A percentile compares a stretch with the other conserved stretches of the same genome.
These are phyloP conservation scores for Phytophthora pistaciae DNA, from an alignment of 352 stramenopile genomes.

Conservation along the genomic window DNA sequence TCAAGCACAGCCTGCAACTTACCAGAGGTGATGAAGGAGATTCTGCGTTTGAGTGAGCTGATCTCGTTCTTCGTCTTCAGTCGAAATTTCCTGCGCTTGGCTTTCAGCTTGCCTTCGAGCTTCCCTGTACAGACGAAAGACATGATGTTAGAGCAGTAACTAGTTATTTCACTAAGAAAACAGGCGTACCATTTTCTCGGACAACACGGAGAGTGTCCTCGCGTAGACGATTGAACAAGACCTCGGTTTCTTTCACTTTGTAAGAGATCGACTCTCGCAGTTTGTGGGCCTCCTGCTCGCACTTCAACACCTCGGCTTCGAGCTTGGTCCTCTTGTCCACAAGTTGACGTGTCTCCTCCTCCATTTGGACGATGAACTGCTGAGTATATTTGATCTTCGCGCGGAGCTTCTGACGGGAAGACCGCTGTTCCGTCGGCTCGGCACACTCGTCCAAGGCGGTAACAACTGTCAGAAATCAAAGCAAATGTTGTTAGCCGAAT, in stretches of 20 bases:
- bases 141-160: not conserved
- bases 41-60: conserved; percentile 46
- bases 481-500: not conserved
- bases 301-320: conserved; percentile 33
- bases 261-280: conserved; percentile 37
- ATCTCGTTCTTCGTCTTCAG: conserved; percentile 60
- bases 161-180: not conserved
- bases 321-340: conserved; percentile 35
- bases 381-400: conserved; percentile 55
- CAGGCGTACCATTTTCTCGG: conserved; percentile 47
- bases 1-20: conserved; percentile 1
- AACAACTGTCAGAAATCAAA: conserved; percentile 22
- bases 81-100: conserved; percentile 54
- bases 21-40: conserved; percentile 50
- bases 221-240: conserved; percentile 39
- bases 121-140: conserved; percentile 28
- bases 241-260: conserved; percentile 49
- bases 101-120: conserved; percentile 48
- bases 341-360: conserved; percentile 41
- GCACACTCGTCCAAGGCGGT: conserved; percentile 25
- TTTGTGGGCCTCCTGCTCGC: conserved; percentile 34
- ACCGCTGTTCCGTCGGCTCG: conserved; percentile 28
- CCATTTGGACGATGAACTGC: conserved; percentile 50
- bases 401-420: conserved; percentile 51
- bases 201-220: conserved; percentile 41